Evolutionary conservation across 805 yeast genomes (phyloP).

Genomic region (Komagataella phaffii): DNA sequence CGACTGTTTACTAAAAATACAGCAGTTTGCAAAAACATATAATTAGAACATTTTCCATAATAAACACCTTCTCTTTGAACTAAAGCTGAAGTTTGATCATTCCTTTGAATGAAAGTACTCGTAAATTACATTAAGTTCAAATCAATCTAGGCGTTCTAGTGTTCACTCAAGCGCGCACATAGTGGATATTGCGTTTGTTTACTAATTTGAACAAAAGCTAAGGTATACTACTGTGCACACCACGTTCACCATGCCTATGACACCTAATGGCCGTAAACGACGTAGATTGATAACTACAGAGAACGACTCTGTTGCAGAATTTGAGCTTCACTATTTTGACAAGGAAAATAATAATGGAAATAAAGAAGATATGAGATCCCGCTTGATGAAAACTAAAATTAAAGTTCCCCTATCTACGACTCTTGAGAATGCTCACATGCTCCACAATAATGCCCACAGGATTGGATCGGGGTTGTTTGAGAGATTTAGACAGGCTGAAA

Average conservation of each 20-base stretch:
- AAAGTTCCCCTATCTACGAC: neutral
- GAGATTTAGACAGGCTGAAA: neutral
- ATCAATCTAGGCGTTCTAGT: no score
- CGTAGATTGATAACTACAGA: neutral
- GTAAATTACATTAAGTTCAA: no score
- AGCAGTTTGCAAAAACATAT: no score
- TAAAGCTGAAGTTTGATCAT: no score
- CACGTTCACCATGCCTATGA: neutral
- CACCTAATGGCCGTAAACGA: neutral
- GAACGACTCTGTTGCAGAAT: neutral
- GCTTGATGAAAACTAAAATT: neutral
- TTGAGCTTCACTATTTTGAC: neutral
- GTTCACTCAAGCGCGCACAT: no score
- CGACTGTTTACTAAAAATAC: no score
- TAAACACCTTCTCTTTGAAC: no score
- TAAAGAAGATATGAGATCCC: neutral
- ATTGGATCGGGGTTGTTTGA: neutral
- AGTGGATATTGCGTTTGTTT: neutral
- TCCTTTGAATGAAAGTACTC: no score
- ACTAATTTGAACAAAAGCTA: neutral
- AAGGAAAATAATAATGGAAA: neutral
- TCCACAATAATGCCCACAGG: neutral
- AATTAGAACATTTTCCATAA: no score
- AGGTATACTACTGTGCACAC: neutral
- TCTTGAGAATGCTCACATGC: neutral